Percentiles rank a stretch among this genome's conserved stretches.
Evolutionary conservation across 2,329 filamentous ascomycete genomes (phyloP).

Genomic region (Cladosporium phlei): DNA sequence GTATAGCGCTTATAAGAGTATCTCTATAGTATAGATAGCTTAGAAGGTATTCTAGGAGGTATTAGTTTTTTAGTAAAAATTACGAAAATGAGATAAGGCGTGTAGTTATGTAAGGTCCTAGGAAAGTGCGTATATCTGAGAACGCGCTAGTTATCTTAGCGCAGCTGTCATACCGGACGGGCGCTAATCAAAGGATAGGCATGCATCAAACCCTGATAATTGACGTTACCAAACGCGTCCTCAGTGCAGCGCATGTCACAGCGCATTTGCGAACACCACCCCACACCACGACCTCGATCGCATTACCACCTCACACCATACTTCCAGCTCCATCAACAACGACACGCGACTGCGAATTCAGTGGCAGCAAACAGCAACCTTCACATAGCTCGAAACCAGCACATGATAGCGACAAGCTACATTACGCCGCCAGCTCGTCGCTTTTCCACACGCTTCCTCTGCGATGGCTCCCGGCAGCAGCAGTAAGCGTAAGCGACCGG

Average conservation of each 20-base stretch:
- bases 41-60: too few relatives aligned
- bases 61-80: too few relatives aligned
- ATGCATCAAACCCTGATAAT: too few relatives aligned
- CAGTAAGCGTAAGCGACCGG: slow-evolving; percentile 53
- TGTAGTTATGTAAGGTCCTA: too few relatives aligned
- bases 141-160: too few relatives aligned
- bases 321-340: background rate
- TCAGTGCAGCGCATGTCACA: background rate
- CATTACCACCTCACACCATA: background rate
- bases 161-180: too few relatives aligned
- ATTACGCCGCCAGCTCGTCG: slow-evolving; percentile 9
- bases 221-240: slow-evolving; percentile 9
- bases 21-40: too few relatives aligned
- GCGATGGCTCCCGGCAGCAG: slow-evolving; percentile 27
- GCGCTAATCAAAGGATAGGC: too few relatives aligned
- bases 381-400: slow-evolving; percentile 1
- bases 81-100: too few relatives aligned
- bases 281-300: background rate
- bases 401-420: slow-evolving; percentile 3
- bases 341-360: background rate
- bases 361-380: background rate
- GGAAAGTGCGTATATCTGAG: too few relatives aligned
- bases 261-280: background rate
- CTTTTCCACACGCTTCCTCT: slow-evolving; percentile 1
- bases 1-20: too few relatives aligned